Percentiles rank a stretch among this genome's conserved stretches.
phyloP scores from a whole-genome alignment of 2,329 filamentous ascomycete species.

The Alternaria sp. region DNA sequence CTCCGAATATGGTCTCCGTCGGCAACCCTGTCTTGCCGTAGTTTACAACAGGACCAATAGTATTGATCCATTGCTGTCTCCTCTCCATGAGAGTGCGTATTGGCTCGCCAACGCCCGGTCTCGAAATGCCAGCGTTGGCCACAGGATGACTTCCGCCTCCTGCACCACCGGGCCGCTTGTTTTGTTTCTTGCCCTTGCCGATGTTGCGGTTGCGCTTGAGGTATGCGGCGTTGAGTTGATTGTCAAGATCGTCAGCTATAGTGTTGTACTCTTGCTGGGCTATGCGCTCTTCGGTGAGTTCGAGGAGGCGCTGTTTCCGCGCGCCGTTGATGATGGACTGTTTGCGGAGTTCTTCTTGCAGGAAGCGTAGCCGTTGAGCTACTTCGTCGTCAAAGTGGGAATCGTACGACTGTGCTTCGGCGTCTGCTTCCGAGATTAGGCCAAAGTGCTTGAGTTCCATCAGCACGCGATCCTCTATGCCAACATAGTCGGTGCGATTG shows the following conservation, averaged over 20 bases:
- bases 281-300: slow-evolving; percentile 90
- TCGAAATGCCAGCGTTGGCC: slow-evolving; percentile 43
- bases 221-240: slow-evolving; percentile 92
- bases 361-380: slow-evolving; percentile 81
- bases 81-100: slow-evolving; percentile 93
- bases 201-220: slow-evolving; percentile 94
- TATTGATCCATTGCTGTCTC: slow-evolving; percentile 85
- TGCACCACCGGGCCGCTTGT: slow-evolving; percentile 76
- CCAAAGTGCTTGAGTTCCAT: slow-evolving; percentile 91
- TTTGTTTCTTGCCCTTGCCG: slow-evolving; percentile 89
- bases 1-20: slow-evolving; percentile 76
- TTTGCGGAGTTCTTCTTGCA: slow-evolving; percentile 82
- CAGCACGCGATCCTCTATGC: slow-evolving; percentile 89
- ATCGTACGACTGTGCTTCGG: slow-evolving; percentile 76
- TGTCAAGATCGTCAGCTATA: slow-evolving; percentile 94
- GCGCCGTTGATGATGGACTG: slow-evolving; percentile 89
- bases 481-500: slow-evolving; percentile 78
- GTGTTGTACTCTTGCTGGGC: slow-evolving; percentile 96
- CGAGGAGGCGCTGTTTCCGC: slow-evolving; percentile 83
- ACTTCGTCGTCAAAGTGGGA: slow-evolving; percentile 94
- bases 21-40: slow-evolving; percentile 81
- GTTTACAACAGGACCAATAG: slow-evolving; percentile 88
- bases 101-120: slow-evolving; percentile 80
- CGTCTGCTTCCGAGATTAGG: slow-evolving; percentile 77
- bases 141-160: slow-evolving; percentile 70